phyloP scores from a whole-genome alignment of 176 grass and related monocot genomes.

The Chrysopogon serrulatus region DNA sequence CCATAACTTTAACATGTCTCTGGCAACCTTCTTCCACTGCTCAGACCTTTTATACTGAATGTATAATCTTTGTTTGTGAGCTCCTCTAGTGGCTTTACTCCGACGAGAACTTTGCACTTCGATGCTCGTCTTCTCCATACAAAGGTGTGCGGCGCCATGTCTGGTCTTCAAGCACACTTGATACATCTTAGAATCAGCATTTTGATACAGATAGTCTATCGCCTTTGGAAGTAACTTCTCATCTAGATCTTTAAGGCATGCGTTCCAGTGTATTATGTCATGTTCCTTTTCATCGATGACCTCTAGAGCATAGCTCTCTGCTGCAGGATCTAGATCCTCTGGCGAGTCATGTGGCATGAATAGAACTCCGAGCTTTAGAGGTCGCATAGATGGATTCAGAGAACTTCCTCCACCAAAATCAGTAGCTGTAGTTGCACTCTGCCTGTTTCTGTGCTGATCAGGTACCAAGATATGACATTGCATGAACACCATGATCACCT shows the following conservation, averaged over 20 bases:
- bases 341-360: constrained; percentile 6
- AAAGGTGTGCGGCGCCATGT: constrained; percentile 15
- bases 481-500: background rate
- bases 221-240: constrained; percentile 1
- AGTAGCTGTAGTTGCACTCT: background rate
- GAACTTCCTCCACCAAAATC: background rate
- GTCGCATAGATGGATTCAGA: background rate
- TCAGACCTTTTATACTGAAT: background rate
- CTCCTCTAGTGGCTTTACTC: background rate
- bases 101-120: background rate
- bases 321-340: background rate
- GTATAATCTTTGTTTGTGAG: background rate
- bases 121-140: background rate
- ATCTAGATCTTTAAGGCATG: background rate
- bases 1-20: background rate
- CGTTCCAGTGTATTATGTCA: background rate
- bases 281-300: background rate
- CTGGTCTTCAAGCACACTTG: constrained; percentile 4
- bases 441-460: background rate
- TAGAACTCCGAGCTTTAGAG: background rate
- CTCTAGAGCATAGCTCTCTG: constrained; percentile 7
- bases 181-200: background rate
- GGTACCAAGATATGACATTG: background rate
- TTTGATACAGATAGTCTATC: background rate
- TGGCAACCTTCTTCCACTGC: background rate